Evolutionary conservation across 371 early-diverging fungal genomes (phyloP).

Genomic region (Gilbertella persicaria): DNA sequence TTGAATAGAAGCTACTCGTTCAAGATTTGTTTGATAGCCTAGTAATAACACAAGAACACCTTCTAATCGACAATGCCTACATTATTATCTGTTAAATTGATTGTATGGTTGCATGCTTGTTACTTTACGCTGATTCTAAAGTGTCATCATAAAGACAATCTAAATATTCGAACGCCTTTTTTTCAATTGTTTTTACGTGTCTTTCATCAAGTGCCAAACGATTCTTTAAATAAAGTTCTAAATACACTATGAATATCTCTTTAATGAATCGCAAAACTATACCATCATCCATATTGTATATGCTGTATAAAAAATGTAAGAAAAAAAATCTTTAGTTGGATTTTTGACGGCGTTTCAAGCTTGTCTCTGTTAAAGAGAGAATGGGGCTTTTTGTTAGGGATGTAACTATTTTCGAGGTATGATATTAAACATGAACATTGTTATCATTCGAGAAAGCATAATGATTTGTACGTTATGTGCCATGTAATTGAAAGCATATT

Average conservation of each 20-base stretch:
- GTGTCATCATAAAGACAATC: slow-evolving; percentile 28
- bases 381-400: no score
- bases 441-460: no score
- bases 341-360: no score
- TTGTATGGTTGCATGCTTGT: neutral
- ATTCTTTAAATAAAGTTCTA: slow-evolving; percentile 27
- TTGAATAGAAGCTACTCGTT: slow-evolving; percentile 43
- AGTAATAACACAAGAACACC: slow-evolving; percentile 33
- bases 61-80: slow-evolving; percentile 38
- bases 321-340: no score
- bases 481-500: no score
- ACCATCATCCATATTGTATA: no score
- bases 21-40: slow-evolving; percentile 41
- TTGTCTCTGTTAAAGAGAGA: no score
- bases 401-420: no score
- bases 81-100: neutral
- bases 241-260: neutral
- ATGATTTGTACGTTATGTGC: no score
- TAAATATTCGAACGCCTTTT: slow-evolving; percentile 33
- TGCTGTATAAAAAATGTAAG: no score
- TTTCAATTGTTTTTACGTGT: slow-evolving; percentile 33
- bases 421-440: no score
- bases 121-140: slow-evolving; percentile 33
- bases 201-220: slow-evolving; percentile 51
- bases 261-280: no score